Percentiles rank a stretch among this genome's conserved stretches.
These are phyloP conservation scores for Funneliformis caledonium DNA, from an alignment of 371 early-diverging fungal genomes.

Conservation along the genomic window DNA sequence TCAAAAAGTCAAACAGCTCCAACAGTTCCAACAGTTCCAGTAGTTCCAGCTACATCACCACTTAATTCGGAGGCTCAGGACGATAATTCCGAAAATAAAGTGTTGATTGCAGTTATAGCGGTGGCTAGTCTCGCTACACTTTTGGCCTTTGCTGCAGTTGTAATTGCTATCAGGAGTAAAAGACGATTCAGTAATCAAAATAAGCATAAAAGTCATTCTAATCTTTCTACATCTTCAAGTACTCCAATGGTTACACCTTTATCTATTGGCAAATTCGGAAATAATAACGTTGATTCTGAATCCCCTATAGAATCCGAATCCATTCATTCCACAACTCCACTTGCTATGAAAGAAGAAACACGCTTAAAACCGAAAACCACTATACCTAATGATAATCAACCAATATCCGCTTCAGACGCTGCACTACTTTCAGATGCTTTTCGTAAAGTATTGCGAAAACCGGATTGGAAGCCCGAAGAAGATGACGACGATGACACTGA, in stretches of 20 bases:
- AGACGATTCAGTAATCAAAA: not conserved
- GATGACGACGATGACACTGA: not conserved
- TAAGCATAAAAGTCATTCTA: conserved; percentile 1
- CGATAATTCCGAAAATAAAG: not conserved
- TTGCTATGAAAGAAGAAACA: conserved; percentile 2
- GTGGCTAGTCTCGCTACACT: not conserved
- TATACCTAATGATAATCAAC: not conserved
- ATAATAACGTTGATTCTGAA: not conserved
- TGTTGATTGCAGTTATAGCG: not conserved
- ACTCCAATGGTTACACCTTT: conserved; percentile 19
- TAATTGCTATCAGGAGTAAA: not conserved
- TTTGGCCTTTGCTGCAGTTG: not conserved
- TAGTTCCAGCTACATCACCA: not conserved
- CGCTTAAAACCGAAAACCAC: not conserved
- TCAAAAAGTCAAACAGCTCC: no score
- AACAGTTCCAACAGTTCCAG: not conserved
- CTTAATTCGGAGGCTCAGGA: not conserved
- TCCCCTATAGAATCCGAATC: conserved; percentile 7
- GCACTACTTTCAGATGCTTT: conserved; percentile 26
- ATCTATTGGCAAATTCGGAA: not conserved
- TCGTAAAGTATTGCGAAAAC: conserved; percentile 22
- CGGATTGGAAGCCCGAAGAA: conserved; percentile 14
- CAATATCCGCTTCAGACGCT: conserved; percentile 15
- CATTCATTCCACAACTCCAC: conserved; percentile 13
- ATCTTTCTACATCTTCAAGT: conserved; percentile 2